Evolutionary conservation across 1,284 basidiomycete species (phyloP).

Genomic region (Rhizopogon hawkerae): DNA sequence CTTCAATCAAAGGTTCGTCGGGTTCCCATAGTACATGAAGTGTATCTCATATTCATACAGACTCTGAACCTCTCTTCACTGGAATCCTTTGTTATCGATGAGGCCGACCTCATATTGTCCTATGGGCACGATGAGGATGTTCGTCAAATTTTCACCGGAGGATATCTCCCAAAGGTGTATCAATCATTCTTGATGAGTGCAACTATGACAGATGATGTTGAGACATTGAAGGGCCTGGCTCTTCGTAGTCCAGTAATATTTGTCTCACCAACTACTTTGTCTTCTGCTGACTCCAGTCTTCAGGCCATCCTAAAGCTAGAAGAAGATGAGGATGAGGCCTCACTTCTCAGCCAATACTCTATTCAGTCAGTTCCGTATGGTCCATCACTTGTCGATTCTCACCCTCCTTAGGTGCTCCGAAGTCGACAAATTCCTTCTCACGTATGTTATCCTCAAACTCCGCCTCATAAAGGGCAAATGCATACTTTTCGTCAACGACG

Average conservation of each 20-base stretch:
- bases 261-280: not conserved
- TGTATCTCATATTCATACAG: slow-evolving; percentile 29
- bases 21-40: not conserved
- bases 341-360: slow-evolving; percentile 78
- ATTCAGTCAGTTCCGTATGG: slow-evolving; percentile 44
- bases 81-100: slow-evolving; percentile 91
- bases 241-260: slow-evolving; percentile 76
- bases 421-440: slow-evolving; percentile 92
- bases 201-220: slow-evolving; percentile 95
- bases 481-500: slow-evolving; percentile 95
- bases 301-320: slow-evolving; percentile 82
- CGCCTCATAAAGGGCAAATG: slow-evolving; percentile 94
- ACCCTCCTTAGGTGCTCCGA: slow-evolving; percentile 63
- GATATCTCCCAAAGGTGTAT: slow-evolving; percentile 78
- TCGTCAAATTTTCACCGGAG: slow-evolving; percentile 71
- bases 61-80: slow-evolving; percentile 53
- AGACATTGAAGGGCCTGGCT: slow-evolving; percentile 81
- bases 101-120: slow-evolving; percentile 95
- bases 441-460: slow-evolving; percentile 92
- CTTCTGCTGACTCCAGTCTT: slow-evolving; percentile 20
- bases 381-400: not conserved
- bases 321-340: slow-evolving; percentile 75
- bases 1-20: slow-evolving; percentile 66
- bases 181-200: slow-evolving; percentile 98
- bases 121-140: slow-evolving; percentile 96